Evolutionary conservation across 2,329 filamentous ascomycete species (phyloP), one percentile per base, ranked within the genome.

Genomic region (Fulvia fulva): DNA sequence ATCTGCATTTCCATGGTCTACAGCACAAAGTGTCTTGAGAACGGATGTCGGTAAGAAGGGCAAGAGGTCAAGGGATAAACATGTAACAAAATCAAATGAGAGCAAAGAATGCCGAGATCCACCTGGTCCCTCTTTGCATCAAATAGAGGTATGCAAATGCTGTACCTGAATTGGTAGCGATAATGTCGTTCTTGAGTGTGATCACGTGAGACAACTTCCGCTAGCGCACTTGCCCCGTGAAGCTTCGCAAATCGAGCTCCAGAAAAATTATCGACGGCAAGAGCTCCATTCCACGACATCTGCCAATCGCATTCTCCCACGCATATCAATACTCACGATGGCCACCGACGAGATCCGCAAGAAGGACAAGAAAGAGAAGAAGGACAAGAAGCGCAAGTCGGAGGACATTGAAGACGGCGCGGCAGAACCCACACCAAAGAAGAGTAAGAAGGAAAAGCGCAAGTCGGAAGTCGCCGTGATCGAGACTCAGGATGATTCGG

Each of bases 391-490:
- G 66, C 70, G 70, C 64, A 70, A 71, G 65, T 63, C 61, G 43
- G 67, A 68, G 50, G 68, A 69, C 23, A 64, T 61, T 22, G 67
- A 62, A 22, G 66, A 63, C 37, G 65, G 63, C 54, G 58, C 59
- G 12, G 56, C 50, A 44, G 60, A 60, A 47, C 56, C 55, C 57
- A 67, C 65, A 59, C 66, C 67, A 25, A 74, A 74, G 68, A 73
- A 74, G 71, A 75, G 75, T 44, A 88, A 89, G 80, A 88, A 78
- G 70, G 74, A 76, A 55, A 78, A 86, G 75, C 80, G 81, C 16
- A 78, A 78, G 69, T 78, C 79, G 47, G 81, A 80, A 65, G 47
- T 50, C 9, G 22, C 47, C 6, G 76, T 86, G 49, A 65, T 71
- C 30, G 76, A 76, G 21, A 63, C 63, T 14, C 69, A 68, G 16